Evolutionary conservation across 2,329 filamentous ascomycete genomes (phyloP).

Genomic region (Alternaria longipes): DNA sequence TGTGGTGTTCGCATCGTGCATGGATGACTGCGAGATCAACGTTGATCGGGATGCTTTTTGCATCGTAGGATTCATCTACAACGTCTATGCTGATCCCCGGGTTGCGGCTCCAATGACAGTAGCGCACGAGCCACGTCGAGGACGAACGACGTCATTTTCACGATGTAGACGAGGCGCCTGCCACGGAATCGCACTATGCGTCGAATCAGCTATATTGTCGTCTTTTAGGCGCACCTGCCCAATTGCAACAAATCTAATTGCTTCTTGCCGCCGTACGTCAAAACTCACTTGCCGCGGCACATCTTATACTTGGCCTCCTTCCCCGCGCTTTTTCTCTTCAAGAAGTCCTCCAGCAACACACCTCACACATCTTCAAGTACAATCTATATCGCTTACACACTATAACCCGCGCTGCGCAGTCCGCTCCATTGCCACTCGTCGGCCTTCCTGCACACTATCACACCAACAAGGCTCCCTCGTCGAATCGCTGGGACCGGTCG

Average conservation of each 20-base stretch:
- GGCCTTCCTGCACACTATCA: slow-evolving; percentile 35
- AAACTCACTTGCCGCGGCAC: slow-evolving; percentile 16
- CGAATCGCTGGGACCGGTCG: slow-evolving; percentile 18
- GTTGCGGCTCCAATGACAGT: slow-evolving; percentile 26
- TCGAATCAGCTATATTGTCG: slow-evolving; percentile 23
- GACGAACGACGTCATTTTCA: slow-evolving; percentile 26
- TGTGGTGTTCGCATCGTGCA: neutral
- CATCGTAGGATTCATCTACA: neutral
- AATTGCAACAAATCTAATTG: slow-evolving; percentile 22
- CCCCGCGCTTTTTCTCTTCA: slow-evolving; percentile 2
- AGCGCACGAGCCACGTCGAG: slow-evolving; percentile 12
- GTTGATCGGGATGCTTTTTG: slow-evolving; percentile 5
- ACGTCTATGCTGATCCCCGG: slow-evolving; percentile 9
- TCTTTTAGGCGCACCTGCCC: slow-evolving; percentile 14
- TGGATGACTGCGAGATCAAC: neutral
- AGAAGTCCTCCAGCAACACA: slow-evolving; percentile 7
- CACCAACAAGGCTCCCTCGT: slow-evolving; percentile 29
- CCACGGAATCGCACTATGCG: slow-evolving; percentile 8
- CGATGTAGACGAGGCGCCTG: slow-evolving; percentile 8
- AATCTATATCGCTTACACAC: slow-evolving; percentile 22
- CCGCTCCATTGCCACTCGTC: slow-evolving; percentile 11
- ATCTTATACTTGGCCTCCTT: slow-evolving; percentile 3
- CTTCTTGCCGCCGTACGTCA: slow-evolving; percentile 15
- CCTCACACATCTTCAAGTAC: slow-evolving; percentile 11
- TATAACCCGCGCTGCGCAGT: slow-evolving; percentile 9